phyloP scores from a whole-genome alignment of 352 stramenopile genomes.

The Pythium coloratum region DNA sequence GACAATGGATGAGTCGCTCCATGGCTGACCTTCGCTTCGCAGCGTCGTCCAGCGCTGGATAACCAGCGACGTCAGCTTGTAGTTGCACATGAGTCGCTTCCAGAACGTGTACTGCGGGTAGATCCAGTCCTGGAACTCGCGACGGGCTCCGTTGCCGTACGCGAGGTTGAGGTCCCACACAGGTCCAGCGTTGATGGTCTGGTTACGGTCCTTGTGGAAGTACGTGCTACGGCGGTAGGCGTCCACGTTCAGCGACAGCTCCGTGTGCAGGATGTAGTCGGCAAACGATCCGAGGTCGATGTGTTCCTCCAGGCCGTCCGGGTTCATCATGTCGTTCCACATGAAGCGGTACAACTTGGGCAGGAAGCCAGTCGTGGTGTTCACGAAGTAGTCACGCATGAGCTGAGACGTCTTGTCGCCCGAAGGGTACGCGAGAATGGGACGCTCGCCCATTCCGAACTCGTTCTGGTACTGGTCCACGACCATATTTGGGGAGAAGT shows the following conservation, averaged over 20 bases:
- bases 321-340: constrained; percentile 79
- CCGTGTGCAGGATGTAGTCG: constrained; percentile 80
- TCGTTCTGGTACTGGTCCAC: constrained; percentile 79
- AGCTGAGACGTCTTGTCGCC: constrained; percentile 58
- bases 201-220: constrained; percentile 75
- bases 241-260: constrained; percentile 82
- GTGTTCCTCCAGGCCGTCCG: constrained; percentile 52
- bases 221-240: constrained; percentile 77
- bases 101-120: constrained; percentile 77
- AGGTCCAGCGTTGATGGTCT: constrained; percentile 73
- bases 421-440: constrained; percentile 53
- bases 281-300: constrained; percentile 70
- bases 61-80: constrained; percentile 67
- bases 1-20: constrained; percentile 53
- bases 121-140: constrained; percentile 65
- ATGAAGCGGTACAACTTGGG: constrained; percentile 65
- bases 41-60: constrained; percentile 79
- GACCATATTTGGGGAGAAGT: constrained; percentile 76
- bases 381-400: constrained; percentile 78
- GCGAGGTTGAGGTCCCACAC: constrained; percentile 84
- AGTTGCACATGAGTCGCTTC: constrained; percentile 81
- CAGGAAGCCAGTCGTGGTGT: constrained; percentile 54
- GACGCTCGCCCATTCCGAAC: constrained; percentile 76
- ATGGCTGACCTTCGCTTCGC: constrained; percentile 41
- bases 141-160: constrained; percentile 66